Base-by-base conservation (phyloP, 2,329 filamentous ascomycete genomes). In the Fusarium coffeatum region DNA sequence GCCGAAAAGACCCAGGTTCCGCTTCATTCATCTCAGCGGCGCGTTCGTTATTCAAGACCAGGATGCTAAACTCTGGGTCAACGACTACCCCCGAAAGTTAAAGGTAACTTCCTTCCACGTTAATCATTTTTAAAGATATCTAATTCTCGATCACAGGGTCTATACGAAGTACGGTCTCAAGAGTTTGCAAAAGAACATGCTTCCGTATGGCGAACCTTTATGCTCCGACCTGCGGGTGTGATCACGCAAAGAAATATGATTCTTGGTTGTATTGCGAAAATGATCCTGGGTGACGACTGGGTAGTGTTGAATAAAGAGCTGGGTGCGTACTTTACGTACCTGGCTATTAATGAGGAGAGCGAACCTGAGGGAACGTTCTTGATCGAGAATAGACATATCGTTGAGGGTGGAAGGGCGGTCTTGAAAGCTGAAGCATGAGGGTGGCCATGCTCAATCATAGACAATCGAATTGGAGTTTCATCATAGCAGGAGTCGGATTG, bases 41-140 rank as follows among this genome's bases (percentile, higher is more conserved):
- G 77, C 73, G 16, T 79, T 78, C 30, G 78, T 79, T 1, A 64
- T 72, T 13, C 77, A 75, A 20, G 69, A 80, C 20, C 79, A 80
- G 55, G 72, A 78, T 8, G 56, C 69, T 22, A 76, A 62, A 27
- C 18, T 80, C 18, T 77, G 73, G 66, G 74, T 75, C 1, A 43
- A 75, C 0, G 64, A 66, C 9, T 62, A 55, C 10, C 55, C 69
- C 5, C 72, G 72, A 0, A 75, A 75, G 30, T 43, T 74, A 6
- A 74, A 74, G 50, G 72, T 71, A 67, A 0, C 5, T 0, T 4
- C 3, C 8, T 4, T 15, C 2, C 3, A n/a, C 10, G 3, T 6
- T 2, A 0, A 5, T 6, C 10, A 3, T 18, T 8, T 1, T 2
- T 2, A 10, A 34, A 12, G n/a, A 23, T 12, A 25, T 11, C 25